Evolutionary conservation across 495 filamentous ascomycete genomes (phyloP), one percentile per base, ranked within the genome.

Genomic region (Neurospora discreta): DNA sequence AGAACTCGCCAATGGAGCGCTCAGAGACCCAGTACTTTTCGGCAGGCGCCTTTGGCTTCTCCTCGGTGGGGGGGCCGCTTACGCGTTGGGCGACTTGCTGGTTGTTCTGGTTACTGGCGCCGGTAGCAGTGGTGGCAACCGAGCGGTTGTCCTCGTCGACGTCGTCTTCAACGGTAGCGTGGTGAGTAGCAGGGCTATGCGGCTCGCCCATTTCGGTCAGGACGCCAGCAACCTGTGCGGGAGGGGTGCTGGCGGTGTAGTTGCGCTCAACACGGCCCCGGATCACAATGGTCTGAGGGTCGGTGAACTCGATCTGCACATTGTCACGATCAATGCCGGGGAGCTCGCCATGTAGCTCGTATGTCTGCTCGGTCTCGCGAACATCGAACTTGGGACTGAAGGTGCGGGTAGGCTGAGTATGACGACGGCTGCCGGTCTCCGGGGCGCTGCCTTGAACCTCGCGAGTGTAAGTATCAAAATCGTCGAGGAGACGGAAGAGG

Each of bases 301-400:
- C 94, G 68, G 87, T 88, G 85, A 97, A 97, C 80, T 97, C 93
- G 76, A 97, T 91, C 69, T 88, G 82, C 73, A 97, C 81, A 76
- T 96, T 85, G 71, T 90, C 87, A 77, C 92, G 91, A 68, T 92
- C 87, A 67, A 94, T 85, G 44, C 95, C 95, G 0, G 95, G 93
- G 0, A 97, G 87, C 80, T 97, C 95, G 75, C 93, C 94, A 76
- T 95, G 89, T 3, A 98, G 89, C 75, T 94, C 87, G 80, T 95
- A 98, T 75, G 78, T 78, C 16, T 88, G 77, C 52, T 86, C 83
- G 3, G 84, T 80, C 81, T 97, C 93, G 71, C 87, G 86, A 65
- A 97, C 85, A 78, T 98, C 94, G 81, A 98, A 97, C 73, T 88
- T 75, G 70, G 79, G 79, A 60, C 23, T 74, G 77, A 79, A 76